Conservation (phyloP, 768 basidiomycete species). For the Crucibulum laeve region DNA sequence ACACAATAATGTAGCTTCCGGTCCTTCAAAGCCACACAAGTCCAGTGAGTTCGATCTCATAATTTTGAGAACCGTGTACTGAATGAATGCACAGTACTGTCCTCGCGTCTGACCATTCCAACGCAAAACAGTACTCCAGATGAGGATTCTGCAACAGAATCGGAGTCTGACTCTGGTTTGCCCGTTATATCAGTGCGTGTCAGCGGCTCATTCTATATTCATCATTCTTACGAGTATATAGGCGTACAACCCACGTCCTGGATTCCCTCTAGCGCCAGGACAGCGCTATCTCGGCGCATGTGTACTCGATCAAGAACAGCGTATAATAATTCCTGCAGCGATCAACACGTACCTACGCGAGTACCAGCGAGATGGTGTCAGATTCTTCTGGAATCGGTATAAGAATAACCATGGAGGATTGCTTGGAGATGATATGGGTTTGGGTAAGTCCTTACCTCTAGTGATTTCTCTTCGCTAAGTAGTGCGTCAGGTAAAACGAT, state of each 20-base stretch:
- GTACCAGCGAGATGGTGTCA: slow-evolving; percentile 85
- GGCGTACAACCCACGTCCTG: slow-evolving; percentile 46
- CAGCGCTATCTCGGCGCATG: slow-evolving; percentile 42
- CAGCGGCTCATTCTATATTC: slow-evolving; percentile 1
- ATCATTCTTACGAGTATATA: slow-evolving; percentile 12
- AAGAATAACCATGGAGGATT: slow-evolving; percentile 67
- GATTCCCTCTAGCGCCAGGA: slow-evolving; percentile 41
- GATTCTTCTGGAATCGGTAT: slow-evolving; percentile 78
- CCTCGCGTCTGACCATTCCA: no score
- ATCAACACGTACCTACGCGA: slow-evolving; percentile 87
- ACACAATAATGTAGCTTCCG: no score
- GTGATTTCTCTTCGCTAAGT: slow-evolving; percentile 4
- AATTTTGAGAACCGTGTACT: no score
- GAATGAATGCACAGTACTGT: no score
- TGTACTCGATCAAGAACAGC: slow-evolving; percentile 41
- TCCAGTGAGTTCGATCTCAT: no score
- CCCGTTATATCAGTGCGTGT: slow-evolving; percentile 16
- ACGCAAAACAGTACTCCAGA: background rate
- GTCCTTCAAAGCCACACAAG: no score
- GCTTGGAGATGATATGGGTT: slow-evolving; percentile 96
- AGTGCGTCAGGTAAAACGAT: slow-evolving; percentile 78
- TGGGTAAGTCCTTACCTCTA: slow-evolving; percentile 32
- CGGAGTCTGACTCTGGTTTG: slow-evolving; percentile 25
- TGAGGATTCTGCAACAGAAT: slow-evolving; percentile 9
- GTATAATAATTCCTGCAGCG: slow-evolving; percentile 53